These are phyloP conservation scores for Puya raimondii DNA, from an alignment of 176 grass and related monocot species.

Conservation along the genomic window DNA sequence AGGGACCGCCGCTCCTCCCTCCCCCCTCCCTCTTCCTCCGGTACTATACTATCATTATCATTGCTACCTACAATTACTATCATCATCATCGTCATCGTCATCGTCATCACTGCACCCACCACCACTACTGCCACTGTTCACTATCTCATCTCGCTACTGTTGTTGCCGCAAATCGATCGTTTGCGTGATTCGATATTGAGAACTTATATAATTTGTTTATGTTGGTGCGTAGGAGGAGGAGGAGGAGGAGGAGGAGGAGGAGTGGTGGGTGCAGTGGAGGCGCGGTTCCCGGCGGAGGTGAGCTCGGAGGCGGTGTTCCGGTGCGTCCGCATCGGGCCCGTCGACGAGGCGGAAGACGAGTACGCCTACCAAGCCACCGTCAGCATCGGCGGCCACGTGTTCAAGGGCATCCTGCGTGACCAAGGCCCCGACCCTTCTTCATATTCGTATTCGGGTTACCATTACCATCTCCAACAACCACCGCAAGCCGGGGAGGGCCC, in stretches of 20 bases:
- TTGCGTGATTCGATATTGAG: too few relatives aligned
- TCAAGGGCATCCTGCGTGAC: slow-evolving; percentile 91
- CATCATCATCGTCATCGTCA: too few relatives aligned
- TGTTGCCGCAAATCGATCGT: too few relatives aligned
- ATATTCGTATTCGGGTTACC: neutral
- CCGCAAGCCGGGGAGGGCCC: slow-evolving; percentile 35
- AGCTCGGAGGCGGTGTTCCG: slow-evolving; percentile 86
- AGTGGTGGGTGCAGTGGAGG: slow-evolving; percentile 35
- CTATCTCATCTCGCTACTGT: too few relatives aligned
- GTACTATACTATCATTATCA: slow-evolving; percentile 20
- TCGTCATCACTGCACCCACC: too few relatives aligned
- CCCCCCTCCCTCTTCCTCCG: slow-evolving; percentile 39
- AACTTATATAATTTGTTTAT: too few relatives aligned
- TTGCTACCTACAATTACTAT: too few relatives aligned
- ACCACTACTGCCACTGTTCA: too few relatives aligned
- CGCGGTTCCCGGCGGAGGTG: slow-evolving; percentile 67
- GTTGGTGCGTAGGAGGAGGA: too few relatives aligned
- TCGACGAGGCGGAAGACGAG: slow-evolving; percentile 69
- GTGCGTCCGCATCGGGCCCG: slow-evolving; percentile 52
- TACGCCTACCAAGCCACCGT: slow-evolving; percentile 80
- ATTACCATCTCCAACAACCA: slow-evolving; percentile 37
- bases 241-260: neutral
- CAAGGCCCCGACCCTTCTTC: slow-evolving; percentile 41
- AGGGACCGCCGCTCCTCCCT: slow-evolving; percentile 31
- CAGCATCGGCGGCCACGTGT: slow-evolving; percentile 80